These are phyloP conservation scores for Dendrocalamus latiflorus DNA, from an alignment of 202 grass and related monocot species.

Conservation along the genomic window DNA sequence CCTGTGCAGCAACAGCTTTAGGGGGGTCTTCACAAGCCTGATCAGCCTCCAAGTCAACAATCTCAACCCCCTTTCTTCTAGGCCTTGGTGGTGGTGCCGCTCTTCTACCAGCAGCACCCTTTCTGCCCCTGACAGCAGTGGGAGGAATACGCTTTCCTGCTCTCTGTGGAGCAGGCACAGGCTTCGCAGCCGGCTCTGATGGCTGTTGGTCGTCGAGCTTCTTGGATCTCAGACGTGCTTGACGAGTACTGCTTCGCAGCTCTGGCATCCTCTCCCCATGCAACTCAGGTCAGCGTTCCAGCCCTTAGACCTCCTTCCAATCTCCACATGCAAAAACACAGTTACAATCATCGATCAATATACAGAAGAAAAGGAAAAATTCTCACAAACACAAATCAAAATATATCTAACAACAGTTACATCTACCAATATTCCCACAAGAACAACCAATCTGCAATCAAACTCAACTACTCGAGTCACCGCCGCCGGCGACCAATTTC, in stretches of 20 bases:
- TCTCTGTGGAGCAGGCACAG: slow-evolving; percentile 35
- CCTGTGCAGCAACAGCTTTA: slow-evolving; percentile 20
- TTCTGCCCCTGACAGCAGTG: slow-evolving; percentile 50
- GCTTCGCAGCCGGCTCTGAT: slow-evolving; percentile 34
- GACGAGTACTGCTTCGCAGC: slow-evolving; percentile 73
- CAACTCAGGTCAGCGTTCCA: slow-evolving; percentile 45
- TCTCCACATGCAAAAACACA: slow-evolving; percentile 44
- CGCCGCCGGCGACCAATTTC: neutral
- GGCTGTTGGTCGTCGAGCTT: slow-evolving; percentile 39
- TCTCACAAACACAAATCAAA: neutral
- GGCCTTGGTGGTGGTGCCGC: slow-evolving; percentile 16
- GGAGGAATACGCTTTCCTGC: slow-evolving; percentile 41
- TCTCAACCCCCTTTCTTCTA: slow-evolving; percentile 34
- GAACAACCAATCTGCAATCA: neutral
- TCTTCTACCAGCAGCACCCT: slow-evolving; percentile 41
- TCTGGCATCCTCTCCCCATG: slow-evolving; percentile 95
- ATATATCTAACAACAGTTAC: neutral
- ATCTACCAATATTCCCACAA: neutral
- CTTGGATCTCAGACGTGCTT: slow-evolving; percentile 65
- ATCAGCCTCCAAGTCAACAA: slow-evolving; percentile 39
- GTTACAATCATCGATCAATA: slow-evolving; percentile 26
- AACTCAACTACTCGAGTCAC: neutral
- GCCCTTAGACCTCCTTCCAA: slow-evolving; percentile 38
- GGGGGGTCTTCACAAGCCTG: slow-evolving; percentile 35
- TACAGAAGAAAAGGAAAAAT: neutral